Evolutionary conservation across 495 filamentous ascomycete species (phyloP), one percentile per base, ranked within the genome.

Genomic region (Pseudotulostoma volvatum): DNA sequence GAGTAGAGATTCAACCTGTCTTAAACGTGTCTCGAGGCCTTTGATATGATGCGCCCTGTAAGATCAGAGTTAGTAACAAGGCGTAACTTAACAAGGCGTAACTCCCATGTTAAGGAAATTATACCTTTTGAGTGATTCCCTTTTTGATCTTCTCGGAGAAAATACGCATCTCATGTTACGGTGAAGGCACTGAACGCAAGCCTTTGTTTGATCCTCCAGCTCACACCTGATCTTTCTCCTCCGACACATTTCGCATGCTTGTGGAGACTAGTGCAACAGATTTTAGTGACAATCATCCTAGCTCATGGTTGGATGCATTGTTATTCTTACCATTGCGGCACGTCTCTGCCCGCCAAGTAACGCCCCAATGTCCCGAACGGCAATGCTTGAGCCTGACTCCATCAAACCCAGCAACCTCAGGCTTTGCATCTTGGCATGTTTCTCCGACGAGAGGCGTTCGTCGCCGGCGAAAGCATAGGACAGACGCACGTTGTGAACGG

Each of bases 221-320:
- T 94, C 86, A 57, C 90, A 97, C 60, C 90, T 93, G 51, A 90
- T 92, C 71, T 95, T 95, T 69, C 86, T 94, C 63, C 84, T 90
- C 48, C 83, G 75, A 52, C 90, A 97, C 81, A 85, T 87, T 52
- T 93, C 86, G 65, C 88, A 97, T 36, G 86, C 86, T 81, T 88
- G 51, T 34, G 38, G 14, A 17, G 15, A 20, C 42, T 35, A 48
- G 37, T 25, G 11, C 18, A 30, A 33, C 19, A 31, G 35, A 45
- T 44, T 37, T 25, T 40, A 15, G 23, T 3, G 15, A 21, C n/a
- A n/a, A n/a, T n/a, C n/a, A 37, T 16, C 17, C 16, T 20, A 19
- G 34, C 11, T 5, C 23, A 5, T 11, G n/a, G n/a, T 28, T 5
- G 23, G 5, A 28, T 28, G 19, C 11, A 16, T 4, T 2, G 16